These are phyloP conservation scores for Chrysosporium queenslandicum DNA, from an alignment of 2,329 filamentous ascomycete species.

Conservation along the genomic window DNA sequence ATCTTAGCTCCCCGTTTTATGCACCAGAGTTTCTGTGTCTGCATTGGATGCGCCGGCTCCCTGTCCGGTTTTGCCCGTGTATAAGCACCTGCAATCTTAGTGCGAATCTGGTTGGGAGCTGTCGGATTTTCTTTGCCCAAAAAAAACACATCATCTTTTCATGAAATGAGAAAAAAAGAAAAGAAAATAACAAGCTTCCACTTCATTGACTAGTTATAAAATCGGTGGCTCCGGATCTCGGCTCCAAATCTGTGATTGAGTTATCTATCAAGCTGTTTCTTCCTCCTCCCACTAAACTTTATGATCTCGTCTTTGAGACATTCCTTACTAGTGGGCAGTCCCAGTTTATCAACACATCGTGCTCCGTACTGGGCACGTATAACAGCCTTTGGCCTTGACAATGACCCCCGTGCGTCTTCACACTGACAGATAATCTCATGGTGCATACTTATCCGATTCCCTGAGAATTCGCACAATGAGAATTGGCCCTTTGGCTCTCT, in stretches of 20 bases:
- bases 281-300: background rate
- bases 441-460: background rate
- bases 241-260: background rate
- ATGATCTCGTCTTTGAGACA: background rate
- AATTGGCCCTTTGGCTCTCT: background rate
- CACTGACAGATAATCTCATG: background rate
- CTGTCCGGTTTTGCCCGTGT: no score
- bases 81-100: no score
- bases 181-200: no score
- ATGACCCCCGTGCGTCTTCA: background rate
- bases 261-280: no score
- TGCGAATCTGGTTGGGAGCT: background rate
- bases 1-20: background rate
- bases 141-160: no score
- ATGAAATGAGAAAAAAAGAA: no score
- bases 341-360: background rate
- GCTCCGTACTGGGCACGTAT: background rate
- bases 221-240: conserved; percentile 2
- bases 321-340: background rate
- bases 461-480: background rate
- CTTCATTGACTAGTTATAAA: no score
- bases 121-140: background rate
- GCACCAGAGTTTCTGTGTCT: background rate
- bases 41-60: no score
- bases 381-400: background rate